These are phyloP conservation scores for Mycena rosella DNA, from an alignment of 768 basidiomycete genomes.

Conservation along the genomic window DNA sequence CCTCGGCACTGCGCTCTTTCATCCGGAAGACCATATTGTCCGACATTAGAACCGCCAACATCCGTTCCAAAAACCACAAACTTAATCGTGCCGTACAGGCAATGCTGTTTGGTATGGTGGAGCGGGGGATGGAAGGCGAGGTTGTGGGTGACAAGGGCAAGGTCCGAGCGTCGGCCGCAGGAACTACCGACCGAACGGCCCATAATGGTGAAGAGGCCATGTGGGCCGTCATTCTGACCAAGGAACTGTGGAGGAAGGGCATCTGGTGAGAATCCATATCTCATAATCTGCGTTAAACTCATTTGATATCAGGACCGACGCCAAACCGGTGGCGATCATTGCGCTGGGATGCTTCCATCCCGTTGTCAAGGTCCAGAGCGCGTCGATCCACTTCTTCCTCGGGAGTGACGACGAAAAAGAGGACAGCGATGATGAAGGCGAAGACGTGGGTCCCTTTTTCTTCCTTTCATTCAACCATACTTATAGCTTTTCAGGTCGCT, in stretches of 20 bases:
- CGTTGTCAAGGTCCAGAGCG: constrained; percentile 92
- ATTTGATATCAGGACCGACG: constrained; percentile 74
- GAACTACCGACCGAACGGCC: constrained; percentile 53
- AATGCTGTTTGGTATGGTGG: constrained; percentile 96
- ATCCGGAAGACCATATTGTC: constrained; percentile 95
- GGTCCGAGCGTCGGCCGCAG: constrained; percentile 56
- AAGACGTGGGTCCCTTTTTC: constrained; percentile 54
- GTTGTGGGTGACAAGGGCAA: constrained; percentile 89
- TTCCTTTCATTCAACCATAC: constrained; percentile 12
- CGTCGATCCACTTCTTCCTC: constrained; percentile 97
- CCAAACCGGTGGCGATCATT: constrained; percentile 93
- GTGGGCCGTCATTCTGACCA: constrained; percentile 96
- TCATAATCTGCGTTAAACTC: constrained; percentile 3
- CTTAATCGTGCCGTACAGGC: constrained; percentile 96
- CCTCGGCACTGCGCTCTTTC: constrained; percentile 82
- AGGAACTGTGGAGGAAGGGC: constrained; percentile 94
- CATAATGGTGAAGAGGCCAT: constrained; percentile 87
- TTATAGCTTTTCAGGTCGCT: constrained; percentile 58
- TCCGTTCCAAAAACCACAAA: constrained; percentile 91
- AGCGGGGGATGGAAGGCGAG: constrained; percentile 88
- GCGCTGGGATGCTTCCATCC: constrained; percentile 95
- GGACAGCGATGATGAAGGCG: constrained; percentile 79
- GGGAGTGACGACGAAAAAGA: constrained; percentile 84
- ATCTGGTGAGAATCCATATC: constrained; percentile 69
- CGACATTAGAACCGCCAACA: constrained; percentile 93